A percentile compares a stretch with the other conserved stretches of the same genome.
Evolutionary conservation across 257 asterid species (phyloP).

Genomic region (Solanum appendiculatum): DNA sequence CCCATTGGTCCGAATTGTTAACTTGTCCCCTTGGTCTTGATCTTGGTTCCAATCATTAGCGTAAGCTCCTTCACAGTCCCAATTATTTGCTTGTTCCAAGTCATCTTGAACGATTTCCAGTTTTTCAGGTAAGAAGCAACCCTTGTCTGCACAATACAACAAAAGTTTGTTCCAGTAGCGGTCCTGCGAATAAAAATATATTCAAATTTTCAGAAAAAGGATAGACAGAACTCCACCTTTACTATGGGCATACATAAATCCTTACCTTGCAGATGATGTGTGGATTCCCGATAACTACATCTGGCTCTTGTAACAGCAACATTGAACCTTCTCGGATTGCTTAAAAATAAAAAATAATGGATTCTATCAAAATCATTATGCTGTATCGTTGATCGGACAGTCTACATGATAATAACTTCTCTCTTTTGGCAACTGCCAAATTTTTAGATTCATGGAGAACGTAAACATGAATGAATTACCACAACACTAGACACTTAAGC

Average conservation of each 20-base stretch:
- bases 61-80: neutral
- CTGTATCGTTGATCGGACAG: constrained; percentile 83
- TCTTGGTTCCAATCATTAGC: neutral
- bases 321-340: constrained; percentile 90
- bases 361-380: constrained; percentile 70
- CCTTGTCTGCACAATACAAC: constrained; percentile 81
- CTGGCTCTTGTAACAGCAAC: constrained; percentile 84
- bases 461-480: neutral
- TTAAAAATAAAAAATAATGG: constrained; percentile 77
- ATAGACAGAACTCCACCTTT: neutral
- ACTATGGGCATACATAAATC: neutral
- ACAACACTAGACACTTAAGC: neutral
- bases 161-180: constrained; percentile 63
- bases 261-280: constrained; percentile 90
- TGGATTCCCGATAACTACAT: constrained; percentile 82
- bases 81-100: neutral
- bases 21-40: neutral
- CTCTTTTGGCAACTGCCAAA: constrained; percentile 45
- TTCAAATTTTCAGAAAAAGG: neutral
- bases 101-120: constrained; percentile 17
- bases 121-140: constrained; percentile 74
- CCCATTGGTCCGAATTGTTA: neutral
- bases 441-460: neutral
- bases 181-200: constrained; percentile 38
- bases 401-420: constrained; percentile 69